Base-by-base conservation (phyloP, 768 basidiomycete species). In the Kwoniella botswanensis region DNA sequence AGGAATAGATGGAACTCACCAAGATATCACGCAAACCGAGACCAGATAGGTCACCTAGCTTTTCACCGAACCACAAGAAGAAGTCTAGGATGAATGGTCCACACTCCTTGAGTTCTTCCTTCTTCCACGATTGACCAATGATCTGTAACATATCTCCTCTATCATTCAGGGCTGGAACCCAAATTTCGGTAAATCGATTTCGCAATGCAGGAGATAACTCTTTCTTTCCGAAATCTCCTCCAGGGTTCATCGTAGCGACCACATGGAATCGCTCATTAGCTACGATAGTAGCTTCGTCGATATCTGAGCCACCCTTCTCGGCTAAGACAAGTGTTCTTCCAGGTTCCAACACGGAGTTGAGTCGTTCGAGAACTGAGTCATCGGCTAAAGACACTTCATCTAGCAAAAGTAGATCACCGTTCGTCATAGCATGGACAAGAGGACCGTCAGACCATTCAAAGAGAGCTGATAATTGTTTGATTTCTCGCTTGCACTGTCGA, bases 371-470 rank as follows among this genome's bases (percentile, higher is more conserved):
- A 11, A 99, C 96, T 0, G 96, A 98, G 80, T 99, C 97, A 80
- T 99, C 97, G 1, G 95, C 97, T 13, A 99, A 86, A 1, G 97
- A 98, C 17, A 98, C 94, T 80, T 99, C 97, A 79, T 99, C 97
- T 35, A 99, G 88, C 7, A 99, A 86, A 76, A 99, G 91, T 3
- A 96, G 87, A 74, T 91, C 90, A 18, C 95, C 96, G 21, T 82
- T 82, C 9, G 86, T 87, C 97, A 99, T 99, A 2, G 95, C 92
- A 74, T 92, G 88, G 6, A 99, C 88, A 42, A 99, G 88, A n/a
- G 97, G 95, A 2, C 97, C 97, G 77, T 98, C 93, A 71, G 92
- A 89, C 97, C 97, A 99, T 80, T 97, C 92, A 79, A 99, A 98
- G 53, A 98, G 89, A 0, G 92, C 89, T n/a, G 88, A 87, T 0